Evolutionary conservation across 1,284 basidiomycete genomes (phyloP), one percentile per base, ranked within the genome.

Genomic region (Neonothopanus nambi): DNA sequence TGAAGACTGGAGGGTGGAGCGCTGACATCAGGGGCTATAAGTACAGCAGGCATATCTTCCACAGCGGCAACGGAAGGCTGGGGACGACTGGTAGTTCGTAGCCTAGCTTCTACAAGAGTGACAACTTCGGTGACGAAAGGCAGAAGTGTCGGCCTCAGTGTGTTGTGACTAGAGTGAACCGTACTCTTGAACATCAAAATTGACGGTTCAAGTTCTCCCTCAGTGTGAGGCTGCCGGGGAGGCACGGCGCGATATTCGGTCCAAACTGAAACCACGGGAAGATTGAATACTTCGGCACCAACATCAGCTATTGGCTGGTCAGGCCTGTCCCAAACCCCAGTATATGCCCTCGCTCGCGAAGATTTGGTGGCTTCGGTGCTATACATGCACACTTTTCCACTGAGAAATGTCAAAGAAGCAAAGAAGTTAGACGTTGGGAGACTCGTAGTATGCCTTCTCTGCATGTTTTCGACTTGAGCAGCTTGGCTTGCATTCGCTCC

Each of bases 221-320:
- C 60, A 30, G 60, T 61, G 2, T 57, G 54, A 3, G 69, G 51
- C 60, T 74, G 77, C 40, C 72, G 73, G 1, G 75, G 67, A 6
- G 80, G 72, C 1, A 76, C 77, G 11, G 85, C 80, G 23, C 81
- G 81, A 67, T 90, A 93, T 66, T 95, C 91, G 21, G 82, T 77
- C 90, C 90, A 95, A 3, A 92, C 83, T 11, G 92, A 89, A 5
- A 96, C 78, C 11, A 84, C 81, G 0, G 94, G 94, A 7, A 96
- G 77, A 56, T 79, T 81, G 68, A 91, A 86, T 5, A 82, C 70
- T 56, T 91, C 89, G 11, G 76, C 78, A 30, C 76, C 82, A 12
- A 73, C 59, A 21, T 75, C 74, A 13, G 76, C 69, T n/a, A 77
- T 67, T 48, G 77, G 70, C 37, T 80, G 75, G 39, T 82, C 79